Evolutionary conservation across 371 early-diverging fungal genomes (phyloP), one percentile per base, ranked within the genome.

Genomic region (Lichtheimia corymbifera): DNA sequence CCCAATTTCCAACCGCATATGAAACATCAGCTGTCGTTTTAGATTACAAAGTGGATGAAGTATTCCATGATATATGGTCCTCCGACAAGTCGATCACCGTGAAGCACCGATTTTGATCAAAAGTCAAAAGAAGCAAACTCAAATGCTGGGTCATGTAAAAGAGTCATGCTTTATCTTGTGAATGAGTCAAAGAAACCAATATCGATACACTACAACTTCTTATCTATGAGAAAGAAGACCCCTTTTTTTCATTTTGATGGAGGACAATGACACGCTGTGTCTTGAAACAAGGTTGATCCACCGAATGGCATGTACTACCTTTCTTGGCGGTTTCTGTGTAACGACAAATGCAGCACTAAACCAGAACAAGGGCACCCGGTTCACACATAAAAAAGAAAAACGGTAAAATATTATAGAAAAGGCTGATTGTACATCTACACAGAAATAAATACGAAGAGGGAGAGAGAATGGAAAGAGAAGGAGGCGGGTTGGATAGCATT

Each of bases 11-110:
- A n/a, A n/a, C n/a, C n/a, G n/a, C n/a, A n/a, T n/a, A n/a, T 49
- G 94, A 94, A 66, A 91, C 93, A 1, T 89, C 89, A n/a, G 94
- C 94, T 22, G 22, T 20, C 73, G 91, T 65, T 84, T 84, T 64
- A 89, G 90, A 76, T 84, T 88, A 65, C 91, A 92, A 92, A 62
- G 92, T 93, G 3, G 93, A 94, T 65, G 91, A 85, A 52, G 83
- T 83, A 43, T 84, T 87, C 64, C 77, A 79, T 65, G 84, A 80
- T 28, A 22, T n/a, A n/a, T n/a, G 22, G 73, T 87, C 3, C 82
- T 87, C 13, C 72, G 83, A 53, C 73, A 80, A 50, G 84, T 87
- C 64, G 83, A 83, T 61, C 67, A 59, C 53, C 80, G 43, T 17
- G 42, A 56, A 35, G 35, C 11, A 35, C 11, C 35, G 9, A 6